Percentiles rank a stretch among this genome's conserved stretches.
Conservation (phyloP, 192 early-diverging fungal genomes). For the Coemansia sp. region DNA sequence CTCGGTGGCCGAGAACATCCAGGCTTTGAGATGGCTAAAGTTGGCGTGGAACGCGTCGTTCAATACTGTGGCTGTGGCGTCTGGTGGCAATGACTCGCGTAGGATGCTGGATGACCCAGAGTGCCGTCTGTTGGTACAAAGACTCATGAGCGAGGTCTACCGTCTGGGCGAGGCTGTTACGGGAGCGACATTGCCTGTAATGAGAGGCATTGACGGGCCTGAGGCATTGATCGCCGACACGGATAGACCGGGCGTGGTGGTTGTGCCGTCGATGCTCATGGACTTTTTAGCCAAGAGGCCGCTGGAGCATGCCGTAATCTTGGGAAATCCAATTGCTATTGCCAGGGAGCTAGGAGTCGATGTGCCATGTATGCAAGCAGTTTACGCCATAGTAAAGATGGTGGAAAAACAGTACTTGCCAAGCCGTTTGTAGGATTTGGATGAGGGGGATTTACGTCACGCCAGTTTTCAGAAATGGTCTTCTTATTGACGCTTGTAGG, state of each 20-base stretch:
- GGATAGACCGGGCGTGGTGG: constrained; percentile 13
- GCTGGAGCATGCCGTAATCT: constrained; percentile 63
- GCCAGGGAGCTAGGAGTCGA: constrained; percentile 44
- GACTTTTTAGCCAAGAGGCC: constrained; percentile 56
- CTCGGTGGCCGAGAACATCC: constrained; percentile 59
- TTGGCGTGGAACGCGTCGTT: constrained; percentile 77
- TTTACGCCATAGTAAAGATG: constrained; percentile 58
- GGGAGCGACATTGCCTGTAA: constrained; percentile 37
- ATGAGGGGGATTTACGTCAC: background rate
- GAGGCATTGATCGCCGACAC: constrained; percentile 42
- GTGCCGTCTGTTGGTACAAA: constrained; percentile 45
- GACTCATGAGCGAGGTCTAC: constrained; percentile 63
- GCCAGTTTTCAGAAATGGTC: background rate
- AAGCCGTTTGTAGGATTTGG: no score
- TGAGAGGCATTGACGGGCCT: constrained; percentile 20
- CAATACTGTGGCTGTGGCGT: constrained; percentile 66
- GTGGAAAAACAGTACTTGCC: constrained; percentile 13
- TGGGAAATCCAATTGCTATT: constrained; percentile 55
- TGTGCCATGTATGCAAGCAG: constrained; percentile 53
- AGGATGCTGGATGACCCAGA: constrained; percentile 58
- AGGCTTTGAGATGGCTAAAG: constrained; percentile 68
- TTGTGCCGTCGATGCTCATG: constrained; percentile 65
- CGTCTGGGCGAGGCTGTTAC: constrained; percentile 55
- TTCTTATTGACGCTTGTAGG: background rate
- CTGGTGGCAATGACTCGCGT: constrained; percentile 59